Percentiles rank a stretch among this genome's conserved stretches.
These are phyloP conservation scores for Tillandsia leiboldiana DNA, from an alignment of 176 grass and related monocot species.

Conservation along the genomic window DNA sequence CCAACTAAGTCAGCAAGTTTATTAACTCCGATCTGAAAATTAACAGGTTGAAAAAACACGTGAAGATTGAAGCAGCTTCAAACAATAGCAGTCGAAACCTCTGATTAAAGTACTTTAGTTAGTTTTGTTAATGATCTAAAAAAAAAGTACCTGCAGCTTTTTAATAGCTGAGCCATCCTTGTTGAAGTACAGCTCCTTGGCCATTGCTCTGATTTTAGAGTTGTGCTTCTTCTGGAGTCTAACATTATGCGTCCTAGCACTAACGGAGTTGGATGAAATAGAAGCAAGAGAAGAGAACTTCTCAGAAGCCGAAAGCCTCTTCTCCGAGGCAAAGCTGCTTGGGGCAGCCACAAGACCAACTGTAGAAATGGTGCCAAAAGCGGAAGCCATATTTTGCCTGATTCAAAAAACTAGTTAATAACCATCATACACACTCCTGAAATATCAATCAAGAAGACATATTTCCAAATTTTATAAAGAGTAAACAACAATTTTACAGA, in stretches of 20 bases:
- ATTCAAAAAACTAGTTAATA: too few relatives aligned
- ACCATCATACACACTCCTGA: too few relatives aligned
- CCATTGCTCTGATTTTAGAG: conserved; percentile 23
- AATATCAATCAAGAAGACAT: too few relatives aligned
- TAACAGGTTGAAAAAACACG: conserved; percentile 1
- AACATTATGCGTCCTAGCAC: conserved; percentile 30
- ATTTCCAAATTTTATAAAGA: too few relatives aligned
- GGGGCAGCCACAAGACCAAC: conserved; percentile 64
- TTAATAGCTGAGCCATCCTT: conserved; percentile 91
- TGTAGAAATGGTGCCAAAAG: conserved; percentile 59
- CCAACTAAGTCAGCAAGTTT: conserved; percentile 86
- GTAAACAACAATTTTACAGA: too few relatives aligned
- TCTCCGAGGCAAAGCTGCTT: conserved; percentile 29
- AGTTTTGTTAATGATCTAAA: too few relatives aligned
- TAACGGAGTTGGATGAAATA: conserved; percentile 29
- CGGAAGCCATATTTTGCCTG: conserved; percentile 48
- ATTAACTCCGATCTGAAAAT: conserved; percentile 61
- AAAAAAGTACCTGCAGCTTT: conserved; percentile 54
- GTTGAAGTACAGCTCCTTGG: conserved; percentile 95
- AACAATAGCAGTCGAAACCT: too few relatives aligned
- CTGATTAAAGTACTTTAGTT: too few relatives aligned
- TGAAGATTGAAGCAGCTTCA: too few relatives aligned
- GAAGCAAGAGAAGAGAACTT: conserved; percentile 29
- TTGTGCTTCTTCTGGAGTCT: conserved; percentile 43
- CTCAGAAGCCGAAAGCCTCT: conserved; percentile 24